These are phyloP conservation scores for Boletus reticulatus DNA, from an alignment of 768 basidiomycete genomes.

Conservation along the genomic window DNA sequence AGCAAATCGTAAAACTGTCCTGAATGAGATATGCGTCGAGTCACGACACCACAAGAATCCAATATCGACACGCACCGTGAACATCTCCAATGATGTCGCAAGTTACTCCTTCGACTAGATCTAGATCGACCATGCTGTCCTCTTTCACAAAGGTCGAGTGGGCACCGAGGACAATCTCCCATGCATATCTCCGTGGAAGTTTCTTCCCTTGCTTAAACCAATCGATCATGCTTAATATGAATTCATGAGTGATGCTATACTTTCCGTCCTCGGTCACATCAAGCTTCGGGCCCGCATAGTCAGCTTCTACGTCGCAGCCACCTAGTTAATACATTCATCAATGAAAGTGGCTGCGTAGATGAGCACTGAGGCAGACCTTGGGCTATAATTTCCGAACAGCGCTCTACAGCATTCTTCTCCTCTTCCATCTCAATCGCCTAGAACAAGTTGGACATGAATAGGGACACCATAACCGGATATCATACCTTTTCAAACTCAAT, in stretches of 20 bases:
- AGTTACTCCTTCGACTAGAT: constrained; percentile 72
- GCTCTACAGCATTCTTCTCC: constrained; percentile 72
- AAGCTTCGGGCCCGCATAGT: constrained; percentile 76
- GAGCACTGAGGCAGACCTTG: constrained; percentile 49
- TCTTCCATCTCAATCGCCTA: constrained; percentile 93
- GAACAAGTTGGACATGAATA: constrained; percentile 3
- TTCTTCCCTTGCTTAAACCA: constrained; percentile 95
- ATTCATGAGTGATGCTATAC: constrained; percentile 72
- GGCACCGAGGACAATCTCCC: constrained; percentile 94
- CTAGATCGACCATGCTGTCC: constrained; percentile 76
- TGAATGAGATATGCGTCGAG: constrained; percentile 29
- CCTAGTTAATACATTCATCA: constrained; percentile 40
- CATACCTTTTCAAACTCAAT: constrained; percentile 90
- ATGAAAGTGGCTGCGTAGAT: neutral
- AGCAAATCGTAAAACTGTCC: constrained; percentile 95
- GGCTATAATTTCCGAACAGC: constrained; percentile 75
- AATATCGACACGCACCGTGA: constrained; percentile 57
- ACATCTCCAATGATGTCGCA: constrained; percentile 97
- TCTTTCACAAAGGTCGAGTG: constrained; percentile 72
- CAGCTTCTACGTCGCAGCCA: constrained; percentile 72
- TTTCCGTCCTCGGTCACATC: constrained; percentile 56
- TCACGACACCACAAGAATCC: neutral
- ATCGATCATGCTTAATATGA: constrained; percentile 81
- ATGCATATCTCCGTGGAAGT: constrained; percentile 85
- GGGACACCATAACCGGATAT: neutral